These are phyloP conservation scores for Myriosclerotinia curreyana DNA, from an alignment of 2,329 filamentous ascomycete species.

Conservation along the genomic window DNA sequence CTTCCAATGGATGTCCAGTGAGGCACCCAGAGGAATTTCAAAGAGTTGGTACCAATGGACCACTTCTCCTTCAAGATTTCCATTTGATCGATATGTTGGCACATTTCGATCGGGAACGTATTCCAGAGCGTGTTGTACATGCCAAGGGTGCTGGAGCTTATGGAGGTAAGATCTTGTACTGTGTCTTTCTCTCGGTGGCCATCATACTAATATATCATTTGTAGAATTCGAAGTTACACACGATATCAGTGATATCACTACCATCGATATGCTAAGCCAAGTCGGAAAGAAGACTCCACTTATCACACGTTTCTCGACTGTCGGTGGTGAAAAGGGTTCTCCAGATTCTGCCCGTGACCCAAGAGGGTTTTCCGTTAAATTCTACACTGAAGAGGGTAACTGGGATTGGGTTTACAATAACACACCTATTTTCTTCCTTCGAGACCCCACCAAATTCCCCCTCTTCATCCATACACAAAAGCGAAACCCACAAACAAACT, in stretches of 20 bases:
- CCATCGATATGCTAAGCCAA: conserved; percentile 44
- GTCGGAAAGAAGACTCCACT: conserved; percentile 68
- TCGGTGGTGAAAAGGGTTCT: conserved; percentile 66
- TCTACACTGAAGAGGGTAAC: conserved; percentile 67
- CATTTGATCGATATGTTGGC: conserved; percentile 62
- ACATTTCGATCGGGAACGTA: conserved; percentile 52
- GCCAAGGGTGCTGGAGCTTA: conserved; percentile 44
- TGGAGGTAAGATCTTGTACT: conserved; percentile 29
- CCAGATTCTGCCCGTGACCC: conserved; percentile 66
- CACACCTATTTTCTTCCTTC: conserved; percentile 73
- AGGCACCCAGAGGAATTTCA: conserved; percentile 52
- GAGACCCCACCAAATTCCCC: conserved; percentile 72
- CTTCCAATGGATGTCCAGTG: conserved; percentile 58
- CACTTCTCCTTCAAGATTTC: conserved; percentile 62
- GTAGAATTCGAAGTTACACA: conserved; percentile 38
- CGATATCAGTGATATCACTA: conserved; percentile 34
- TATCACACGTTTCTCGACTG: conserved; percentile 67
- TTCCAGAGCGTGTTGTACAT: conserved; percentile 58
- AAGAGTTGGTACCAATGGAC: conserved; percentile 54
- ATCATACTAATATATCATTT: conserved; percentile 22
- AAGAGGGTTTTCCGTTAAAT: conserved; percentile 67
- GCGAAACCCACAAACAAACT: conserved; percentile 67
- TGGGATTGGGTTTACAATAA: conserved; percentile 76
- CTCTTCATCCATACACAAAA: conserved; percentile 77
- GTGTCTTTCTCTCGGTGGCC: background rate